phyloP scores from a whole-genome alignment of 371 early-diverging fungal species.

The Mortierella sp. region DNA sequence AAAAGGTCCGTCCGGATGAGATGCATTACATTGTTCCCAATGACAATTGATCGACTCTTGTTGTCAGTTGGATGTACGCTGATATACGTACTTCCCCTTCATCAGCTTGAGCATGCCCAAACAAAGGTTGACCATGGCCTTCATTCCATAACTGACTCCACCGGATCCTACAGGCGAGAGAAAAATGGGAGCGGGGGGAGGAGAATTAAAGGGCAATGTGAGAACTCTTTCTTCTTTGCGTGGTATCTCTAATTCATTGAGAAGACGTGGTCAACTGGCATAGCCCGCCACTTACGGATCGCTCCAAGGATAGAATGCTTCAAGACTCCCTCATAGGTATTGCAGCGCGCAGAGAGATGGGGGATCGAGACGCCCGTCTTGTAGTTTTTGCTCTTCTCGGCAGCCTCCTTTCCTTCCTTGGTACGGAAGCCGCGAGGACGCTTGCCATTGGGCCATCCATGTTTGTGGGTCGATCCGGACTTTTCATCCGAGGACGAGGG shows the following conservation, averaged over 20 bases:
- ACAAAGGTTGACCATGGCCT: slow-evolving; percentile 50
- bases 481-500: background rate
- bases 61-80: background rate
- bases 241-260: too few relatives aligned
- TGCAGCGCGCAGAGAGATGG: slow-evolving; percentile 44
- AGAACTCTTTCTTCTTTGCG: background rate
- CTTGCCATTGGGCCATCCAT: slow-evolving; percentile 54
- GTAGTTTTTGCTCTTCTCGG: slow-evolving; percentile 45
- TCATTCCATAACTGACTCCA: slow-evolving; percentile 48
- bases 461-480: slow-evolving; percentile 21
- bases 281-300: slow-evolving; percentile 39
- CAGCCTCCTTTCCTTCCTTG: slow-evolving; percentile 47
- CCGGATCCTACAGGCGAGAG: slow-evolving; percentile 37
- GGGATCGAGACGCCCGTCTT: slow-evolving; percentile 49
- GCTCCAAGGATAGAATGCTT: slow-evolving; percentile 51
- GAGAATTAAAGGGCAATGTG: background rate
- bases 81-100: slow-evolving; percentile 49
- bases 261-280: too few relatives aligned
- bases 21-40: too few relatives aligned
- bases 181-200: background rate
- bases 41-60: background rate
- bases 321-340: slow-evolving; percentile 44
- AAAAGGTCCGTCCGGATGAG: background rate
- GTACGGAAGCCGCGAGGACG: slow-evolving; percentile 48
- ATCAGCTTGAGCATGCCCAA: slow-evolving; percentile 54